Percentiles rank a stretch among this genome's conserved stretches.
Conservation (phyloP, 306 rosid genomes). For the Prunus salicina region DNA sequence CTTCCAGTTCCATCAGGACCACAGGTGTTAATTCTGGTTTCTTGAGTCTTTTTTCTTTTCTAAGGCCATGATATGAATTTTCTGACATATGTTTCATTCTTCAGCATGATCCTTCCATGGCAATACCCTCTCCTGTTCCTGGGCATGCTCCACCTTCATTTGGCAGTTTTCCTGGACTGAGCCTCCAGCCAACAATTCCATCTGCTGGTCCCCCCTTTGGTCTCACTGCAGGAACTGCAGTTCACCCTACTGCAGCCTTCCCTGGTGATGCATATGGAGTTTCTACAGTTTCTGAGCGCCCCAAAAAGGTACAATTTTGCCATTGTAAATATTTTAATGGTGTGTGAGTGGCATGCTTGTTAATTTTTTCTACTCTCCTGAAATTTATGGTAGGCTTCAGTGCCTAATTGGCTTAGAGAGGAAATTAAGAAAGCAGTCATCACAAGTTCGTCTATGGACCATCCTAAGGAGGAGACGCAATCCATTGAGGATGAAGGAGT, state of each 20-base stretch:
- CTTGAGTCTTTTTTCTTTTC: constrained; percentile 18
- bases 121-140: constrained; percentile 51
- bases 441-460: constrained; percentile 64
- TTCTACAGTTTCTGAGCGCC: constrained; percentile 79
- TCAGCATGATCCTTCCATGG: constrained; percentile 74
- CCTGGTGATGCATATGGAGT: constrained; percentile 78
- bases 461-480: constrained; percentile 57
- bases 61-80: constrained; percentile 21
- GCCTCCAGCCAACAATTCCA: constrained; percentile 61
- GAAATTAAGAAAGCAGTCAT: constrained; percentile 90
- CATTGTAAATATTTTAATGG: constrained; percentile 22
- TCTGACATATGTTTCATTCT: constrained; percentile 38
- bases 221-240: constrained; percentile 52
- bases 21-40: constrained; percentile 58
- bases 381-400: constrained; percentile 65
- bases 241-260: constrained; percentile 59
- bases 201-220: constrained; percentile 55
- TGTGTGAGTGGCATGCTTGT: constrained; percentile 7
- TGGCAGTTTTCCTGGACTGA: constrained; percentile 83
- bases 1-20: constrained; percentile 68
- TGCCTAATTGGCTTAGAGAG: constrained; percentile 96
- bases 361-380: constrained; percentile 17
- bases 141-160: constrained; percentile 63
- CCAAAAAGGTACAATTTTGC: constrained; percentile 67
- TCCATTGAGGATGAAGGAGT: constrained; percentile 44